Base-by-base conservation (phyloP, 2,329 filamentous ascomycete species). In the Graphilbum ipis-grandicollis region DNA sequence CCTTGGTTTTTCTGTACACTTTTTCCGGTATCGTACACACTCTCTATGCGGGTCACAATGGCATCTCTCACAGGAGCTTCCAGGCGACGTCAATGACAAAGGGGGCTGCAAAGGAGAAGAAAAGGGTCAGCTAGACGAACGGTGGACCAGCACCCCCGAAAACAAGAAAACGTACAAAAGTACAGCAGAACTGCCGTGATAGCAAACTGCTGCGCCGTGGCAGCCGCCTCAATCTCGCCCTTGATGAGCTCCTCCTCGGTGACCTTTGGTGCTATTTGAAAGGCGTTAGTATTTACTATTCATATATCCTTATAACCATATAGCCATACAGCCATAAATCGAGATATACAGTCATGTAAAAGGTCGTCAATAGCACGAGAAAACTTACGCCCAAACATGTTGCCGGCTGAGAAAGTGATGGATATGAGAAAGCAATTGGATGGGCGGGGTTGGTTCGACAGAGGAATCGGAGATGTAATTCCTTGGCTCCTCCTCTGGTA, bases 141-240 rank as follows among this genome's bases (percentile, higher is more conserved):
- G n/a, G n/a, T n/a, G n/a, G n/a, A n/a, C n/a, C n/a, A n/a, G n/a
- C n/a, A n/a, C n/a, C n/a, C n/a, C n/a, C n/a, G n/a, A n/a, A n/a
- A n/a, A n/a, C n/a, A n/a, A n/a, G n/a, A n/a, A n/a, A n/a, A 53
- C 79, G 39, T 72, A 90, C 82, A 83, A 42, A 90, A 60, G 54
- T 88, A 88, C 34, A 90, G 66, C 35, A 80, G 56, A 29, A 76
- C 63, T 44, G 75, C 75, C 14, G 73, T 72, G 29, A 71, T 66
- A 38, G 77, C 52, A 43, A 78, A 78, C 49, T 65, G 67, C 60
- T 79, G 74, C 46, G 88, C 62, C 35, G 75, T 79, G 47, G 66
- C 64, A 50, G 61, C 62, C 35, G 81, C 79, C 54, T 78, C 69
- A 41, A 64, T 62, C 64, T 86, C 79, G 54, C 75, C 67, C 50